Evolutionary conservation across 352 stramenopile species (phyloP).

Genomic region (Phytophthora uliginosa): DNA sequence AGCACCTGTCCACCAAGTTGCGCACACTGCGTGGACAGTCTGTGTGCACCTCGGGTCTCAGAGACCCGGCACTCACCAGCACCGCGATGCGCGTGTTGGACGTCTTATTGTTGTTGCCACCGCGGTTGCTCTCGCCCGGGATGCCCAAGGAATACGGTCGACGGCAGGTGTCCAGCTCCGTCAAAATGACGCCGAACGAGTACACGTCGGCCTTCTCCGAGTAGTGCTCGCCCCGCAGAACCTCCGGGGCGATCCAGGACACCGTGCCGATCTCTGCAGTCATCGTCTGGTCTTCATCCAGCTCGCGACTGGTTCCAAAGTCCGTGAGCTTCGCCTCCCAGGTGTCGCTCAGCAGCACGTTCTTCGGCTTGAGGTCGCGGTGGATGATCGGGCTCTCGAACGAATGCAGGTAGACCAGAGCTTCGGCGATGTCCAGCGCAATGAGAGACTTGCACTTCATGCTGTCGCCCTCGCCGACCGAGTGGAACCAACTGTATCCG

Average conservation of each 20-base stretch:
- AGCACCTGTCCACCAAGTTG: constrained; percentile 57
- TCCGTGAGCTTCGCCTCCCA: constrained; percentile 65
- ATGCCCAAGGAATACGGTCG: constrained; percentile 37
- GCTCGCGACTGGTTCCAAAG: constrained; percentile 61
- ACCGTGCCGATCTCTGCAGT: constrained; percentile 68
- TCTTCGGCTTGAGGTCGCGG: constrained; percentile 65
- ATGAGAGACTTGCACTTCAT: constrained; percentile 51
- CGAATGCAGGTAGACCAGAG: constrained; percentile 59
- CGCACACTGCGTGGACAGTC: constrained; percentile 65
- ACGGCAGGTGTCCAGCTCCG: constrained; percentile 59
- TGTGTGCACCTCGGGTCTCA: constrained; percentile 55
- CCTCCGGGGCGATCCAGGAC: constrained; percentile 77
- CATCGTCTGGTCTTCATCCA: constrained; percentile 48
- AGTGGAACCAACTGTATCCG: constrained; percentile 49
- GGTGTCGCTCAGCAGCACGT: constrained; percentile 56
- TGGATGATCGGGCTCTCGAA: constrained; percentile 62
- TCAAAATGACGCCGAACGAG: constrained; percentile 73
- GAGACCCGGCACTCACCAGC: constrained; percentile 54
- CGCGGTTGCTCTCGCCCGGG: constrained; percentile 34
- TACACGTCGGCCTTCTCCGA: constrained; percentile 83
- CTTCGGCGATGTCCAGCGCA: constrained; percentile 53
- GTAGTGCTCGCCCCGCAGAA: constrained; percentile 68
- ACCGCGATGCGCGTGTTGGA: constrained; percentile 64
- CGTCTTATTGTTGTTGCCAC: constrained; percentile 39
- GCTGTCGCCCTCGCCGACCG: constrained; percentile 27